Base-by-base conservation (phyloP, 768 basidiomycete species). In the Hericium alpestre region DNA sequence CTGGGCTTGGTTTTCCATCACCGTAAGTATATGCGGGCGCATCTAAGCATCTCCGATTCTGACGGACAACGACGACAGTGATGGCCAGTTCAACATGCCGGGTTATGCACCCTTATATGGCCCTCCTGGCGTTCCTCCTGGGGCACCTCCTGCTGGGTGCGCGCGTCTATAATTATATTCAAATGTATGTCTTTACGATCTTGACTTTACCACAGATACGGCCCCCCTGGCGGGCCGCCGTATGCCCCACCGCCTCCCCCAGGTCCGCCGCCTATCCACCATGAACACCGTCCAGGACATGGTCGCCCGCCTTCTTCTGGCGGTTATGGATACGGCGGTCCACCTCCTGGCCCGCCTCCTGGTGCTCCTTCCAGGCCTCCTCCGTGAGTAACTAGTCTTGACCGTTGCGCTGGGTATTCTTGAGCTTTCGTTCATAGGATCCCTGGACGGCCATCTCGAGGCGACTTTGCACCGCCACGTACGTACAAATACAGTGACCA, bases 381-480 rank as follows among this genome's bases (percentile, higher is more conserved):
- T 20, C 56, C 46, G 58, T 61, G 51, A 41, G 56, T 56, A 7
- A 32, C 47, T 25, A 32, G 32, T 32, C 32, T 32, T 32, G 4
- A 32, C 32, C 32, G 32, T 32, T 6, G 32, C 2, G 32, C 32
- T 32, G 32, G 32, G 32, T 32, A 8, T 32, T 32, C 32, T 32
- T 32, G 6, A 32, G 32, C 32, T 32, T 32, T 32, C 4, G 1
- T 32, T 32, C 32, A 10, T 10, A 32, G 32, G 32, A 32, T 32
- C 32, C 20, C n/a, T n/a, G 43, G 43, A n/a, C n/a, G 43, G n/a
- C 8, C 43, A 20, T 20, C 43, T 9, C 43, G 43, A 46, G 63
- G 61, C 6, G 41, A 41, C 8, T 67, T 64, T 40, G 60, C 55
- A 9, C 65, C 66, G 9, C 69, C 67, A 2, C 39, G 69, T 69